phyloP scores from a whole-genome alignment of 305 asterid species.

The Coffea humblotiana region DNA sequence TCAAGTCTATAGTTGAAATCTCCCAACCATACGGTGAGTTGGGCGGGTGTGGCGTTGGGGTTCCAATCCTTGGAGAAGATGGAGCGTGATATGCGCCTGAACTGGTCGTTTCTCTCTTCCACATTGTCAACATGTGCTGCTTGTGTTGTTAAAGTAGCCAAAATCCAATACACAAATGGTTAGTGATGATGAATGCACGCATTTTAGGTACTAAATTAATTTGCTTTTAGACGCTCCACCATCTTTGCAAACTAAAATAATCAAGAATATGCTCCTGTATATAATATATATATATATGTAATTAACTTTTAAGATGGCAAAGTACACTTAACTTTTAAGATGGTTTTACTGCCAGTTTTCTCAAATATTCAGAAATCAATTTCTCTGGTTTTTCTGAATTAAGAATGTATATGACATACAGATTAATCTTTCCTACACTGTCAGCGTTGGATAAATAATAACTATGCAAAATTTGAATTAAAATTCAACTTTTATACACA shows the following conservation, averaged over 20 bases:
- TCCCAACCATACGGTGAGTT: constrained; percentile 69
- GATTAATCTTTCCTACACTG: too few species aligned
- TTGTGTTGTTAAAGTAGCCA: not conserved
- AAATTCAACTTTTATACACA: too few species aligned
- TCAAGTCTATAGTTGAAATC: constrained; percentile 68
- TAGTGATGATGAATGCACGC: not conserved
- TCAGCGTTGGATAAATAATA: too few species aligned
- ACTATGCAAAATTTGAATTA: too few species aligned
- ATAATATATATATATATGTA: not conserved
- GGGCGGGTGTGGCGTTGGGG: constrained; percentile 44
- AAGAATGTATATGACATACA: too few species aligned
- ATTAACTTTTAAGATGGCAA: not conserved
- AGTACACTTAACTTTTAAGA: not conserved
- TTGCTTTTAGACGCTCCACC: not conserved
- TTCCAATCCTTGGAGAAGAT: constrained; percentile 51
- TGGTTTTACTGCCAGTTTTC: not conserved
- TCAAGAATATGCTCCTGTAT: not conserved
- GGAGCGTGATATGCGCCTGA: constrained; percentile 49
- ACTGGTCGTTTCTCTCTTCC: constrained; percentile 57
- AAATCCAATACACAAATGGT: not conserved
- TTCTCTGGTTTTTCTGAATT: not conserved
- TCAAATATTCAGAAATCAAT: not conserved
- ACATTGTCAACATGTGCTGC: constrained; percentile 70
- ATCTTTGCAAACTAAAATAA: not conserved
- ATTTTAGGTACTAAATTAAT: not conserved